A percentile compares a stretch with the other conserved stretches of the same genome.
Conservation (phyloP, 441 rosid species). For the Erodium trifolium region DNA sequence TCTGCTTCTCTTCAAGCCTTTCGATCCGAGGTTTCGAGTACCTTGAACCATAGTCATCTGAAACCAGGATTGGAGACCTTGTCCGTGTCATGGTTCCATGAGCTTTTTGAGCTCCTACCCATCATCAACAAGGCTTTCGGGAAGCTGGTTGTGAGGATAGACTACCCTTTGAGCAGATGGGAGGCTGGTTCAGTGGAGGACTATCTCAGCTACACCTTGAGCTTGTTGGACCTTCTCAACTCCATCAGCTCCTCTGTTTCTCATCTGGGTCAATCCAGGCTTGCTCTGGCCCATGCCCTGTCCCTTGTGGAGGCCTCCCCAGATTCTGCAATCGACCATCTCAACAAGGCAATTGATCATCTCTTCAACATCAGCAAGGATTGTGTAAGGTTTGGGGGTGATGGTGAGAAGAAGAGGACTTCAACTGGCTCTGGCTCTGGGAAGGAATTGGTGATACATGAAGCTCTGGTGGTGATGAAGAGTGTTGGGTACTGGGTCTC, state of each 20-base stretch:
- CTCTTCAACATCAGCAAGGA: conserved; percentile 19
- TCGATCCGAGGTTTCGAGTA: conserved; percentile 28
- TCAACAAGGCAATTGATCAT: conserved; percentile 25
- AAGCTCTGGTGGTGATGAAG: conserved; percentile 42
- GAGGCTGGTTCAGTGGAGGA: conserved; percentile 30
- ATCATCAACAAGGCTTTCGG: conserved; percentile 41
- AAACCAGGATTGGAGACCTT: conserved; percentile 25
- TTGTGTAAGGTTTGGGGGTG: conserved; percentile 18
- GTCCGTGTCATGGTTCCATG: conserved; percentile 35
- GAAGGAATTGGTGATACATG: conserved; percentile 30
- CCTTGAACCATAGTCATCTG: conserved; percentile 22
- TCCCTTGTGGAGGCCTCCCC: conserved; percentile 33
- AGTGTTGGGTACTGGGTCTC: conserved; percentile 38
- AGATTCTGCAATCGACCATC: conserved; percentile 25
- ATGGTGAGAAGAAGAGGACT: conserved; percentile 14
- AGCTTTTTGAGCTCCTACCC: conserved; percentile 38
- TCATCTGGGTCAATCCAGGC: conserved; percentile 35
- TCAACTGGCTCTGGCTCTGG: conserved; percentile 14
- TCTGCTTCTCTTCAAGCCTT: conserved; percentile 35
- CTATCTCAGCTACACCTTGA: conserved; percentile 40
- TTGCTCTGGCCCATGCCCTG: conserved; percentile 38
- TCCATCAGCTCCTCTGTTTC: conserved; percentile 33
- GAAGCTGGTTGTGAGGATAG: conserved; percentile 39
- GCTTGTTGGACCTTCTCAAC: conserved; percentile 42
- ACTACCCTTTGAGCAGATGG: conserved; percentile 44